Percentiles rank a stretch among this genome's conserved stretches.
Conservation (phyloP, 139 green algal genomes). For the Chlamydomonas eustigma region DNA sequence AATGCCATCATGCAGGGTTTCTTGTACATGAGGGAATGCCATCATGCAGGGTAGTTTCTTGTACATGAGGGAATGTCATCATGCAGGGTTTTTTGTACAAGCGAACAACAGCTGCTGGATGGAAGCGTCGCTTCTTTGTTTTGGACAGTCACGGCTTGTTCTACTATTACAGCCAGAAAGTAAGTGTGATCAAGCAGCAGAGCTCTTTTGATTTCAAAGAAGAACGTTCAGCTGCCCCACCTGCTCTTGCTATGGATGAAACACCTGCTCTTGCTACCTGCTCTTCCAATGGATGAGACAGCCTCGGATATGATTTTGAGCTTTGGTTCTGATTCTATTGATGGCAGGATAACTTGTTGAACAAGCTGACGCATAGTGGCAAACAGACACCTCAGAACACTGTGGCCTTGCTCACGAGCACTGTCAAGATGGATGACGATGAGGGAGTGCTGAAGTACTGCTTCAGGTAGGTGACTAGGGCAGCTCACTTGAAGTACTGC, state of each 20-base stretch:
- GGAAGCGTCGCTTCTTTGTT: constrained; percentile 88
- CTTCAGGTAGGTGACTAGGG: constrained; percentile 47
- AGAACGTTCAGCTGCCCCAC: too few relatives aligned
- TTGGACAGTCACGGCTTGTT: constrained; percentile 72
- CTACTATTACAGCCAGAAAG: constrained; percentile 71
- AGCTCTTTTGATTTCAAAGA: too few relatives aligned
- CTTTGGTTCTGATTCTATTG: too few relatives aligned
- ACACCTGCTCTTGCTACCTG: too few relatives aligned
- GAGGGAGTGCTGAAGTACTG: constrained; percentile 52
- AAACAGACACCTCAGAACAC: neutral
- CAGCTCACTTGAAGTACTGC: neutral
- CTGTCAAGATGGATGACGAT: constrained; percentile 81
- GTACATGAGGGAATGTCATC: too few relatives aligned
- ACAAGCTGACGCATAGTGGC: neutral
- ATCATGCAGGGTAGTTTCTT: too few relatives aligned
- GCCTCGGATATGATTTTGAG: too few relatives aligned
- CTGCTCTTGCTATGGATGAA: too few relatives aligned
- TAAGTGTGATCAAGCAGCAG: neutral
- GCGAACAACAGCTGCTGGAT: constrained; percentile 39
- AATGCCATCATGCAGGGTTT: too few relatives aligned
- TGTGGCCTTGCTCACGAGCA: constrained; percentile 26
- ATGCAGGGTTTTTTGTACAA: constrained; percentile 87
- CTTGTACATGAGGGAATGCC: too few relatives aligned
- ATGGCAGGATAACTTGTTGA: neutral
- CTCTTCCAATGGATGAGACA: too few relatives aligned